These are phyloP conservation scores for Bipolaris cookei DNA, from an alignment of 2,329 filamentous ascomycete species.

Conservation along the genomic window DNA sequence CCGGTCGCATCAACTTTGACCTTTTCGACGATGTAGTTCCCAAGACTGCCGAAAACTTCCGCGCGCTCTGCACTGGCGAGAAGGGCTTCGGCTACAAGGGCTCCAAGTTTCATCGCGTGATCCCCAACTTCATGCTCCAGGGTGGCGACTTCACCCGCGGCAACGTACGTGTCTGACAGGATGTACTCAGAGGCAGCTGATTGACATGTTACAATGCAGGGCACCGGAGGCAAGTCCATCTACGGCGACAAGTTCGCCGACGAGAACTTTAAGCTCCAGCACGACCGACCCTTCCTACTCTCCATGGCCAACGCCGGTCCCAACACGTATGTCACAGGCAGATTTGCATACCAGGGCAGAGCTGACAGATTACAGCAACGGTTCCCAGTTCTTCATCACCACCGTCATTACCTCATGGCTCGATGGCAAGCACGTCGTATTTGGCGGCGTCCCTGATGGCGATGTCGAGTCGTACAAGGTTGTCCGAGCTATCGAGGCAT, in stretches of 20 bases:
- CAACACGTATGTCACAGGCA: constrained; percentile 71
- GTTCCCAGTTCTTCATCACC: constrained; percentile 76
- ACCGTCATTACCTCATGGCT: constrained; percentile 72
- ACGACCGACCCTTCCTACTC: constrained; percentile 76
- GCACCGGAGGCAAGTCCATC: constrained; percentile 91
- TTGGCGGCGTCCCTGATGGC: constrained; percentile 70
- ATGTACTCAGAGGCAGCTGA: constrained; percentile 10
- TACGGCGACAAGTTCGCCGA: constrained; percentile 94
- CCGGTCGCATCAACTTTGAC: constrained; percentile 83
- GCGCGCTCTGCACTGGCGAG: constrained; percentile 78
- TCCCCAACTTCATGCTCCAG: constrained; percentile 93
- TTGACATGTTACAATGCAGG: constrained; percentile 59
- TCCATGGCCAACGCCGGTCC: constrained; percentile 96
- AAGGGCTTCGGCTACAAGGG: constrained; percentile 83
- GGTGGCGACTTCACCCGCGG: constrained; percentile 93
- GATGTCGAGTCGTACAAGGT: constrained; percentile 61
- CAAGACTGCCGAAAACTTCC: constrained; percentile 87
- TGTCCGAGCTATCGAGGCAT: constrained; percentile 65
- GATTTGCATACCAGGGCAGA: neutral
- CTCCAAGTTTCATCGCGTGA: constrained; percentile 91
- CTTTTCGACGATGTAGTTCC: constrained; percentile 87
- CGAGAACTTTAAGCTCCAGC: constrained; percentile 84
- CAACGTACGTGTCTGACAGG: constrained; percentile 68
- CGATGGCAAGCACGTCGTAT: constrained; percentile 82
- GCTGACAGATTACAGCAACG: constrained; percentile 60